These are phyloP conservation scores for Claviceps sorghi DNA, from an alignment of 2,329 filamentous ascomycete species.

Conservation along the genomic window DNA sequence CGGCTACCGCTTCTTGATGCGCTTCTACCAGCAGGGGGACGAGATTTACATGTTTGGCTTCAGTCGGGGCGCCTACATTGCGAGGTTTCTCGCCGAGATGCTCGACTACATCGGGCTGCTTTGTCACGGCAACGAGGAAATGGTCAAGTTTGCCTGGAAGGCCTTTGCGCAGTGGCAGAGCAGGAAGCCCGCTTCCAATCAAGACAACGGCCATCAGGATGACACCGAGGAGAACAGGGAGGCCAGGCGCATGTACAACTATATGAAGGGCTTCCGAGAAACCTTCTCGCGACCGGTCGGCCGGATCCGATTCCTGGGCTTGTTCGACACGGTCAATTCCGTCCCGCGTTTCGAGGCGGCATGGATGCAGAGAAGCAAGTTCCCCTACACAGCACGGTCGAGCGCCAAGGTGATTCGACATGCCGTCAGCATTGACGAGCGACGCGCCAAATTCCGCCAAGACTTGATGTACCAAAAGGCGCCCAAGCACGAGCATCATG, in stretches of 20 bases:
- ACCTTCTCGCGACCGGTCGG: conserved; percentile 65
- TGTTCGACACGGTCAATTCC: conserved; percentile 74
- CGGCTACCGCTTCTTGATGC: conserved; percentile 68
- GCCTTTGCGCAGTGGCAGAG: conserved; percentile 62
- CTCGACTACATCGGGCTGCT: conserved; percentile 68
- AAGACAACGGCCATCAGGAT: conserved; percentile 18
- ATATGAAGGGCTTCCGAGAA: conserved; percentile 67
- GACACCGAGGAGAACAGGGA: conserved; percentile 16
- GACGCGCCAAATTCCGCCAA: conserved; percentile 57
- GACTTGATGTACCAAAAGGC: conserved; percentile 47
- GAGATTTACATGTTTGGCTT: conserved; percentile 64
- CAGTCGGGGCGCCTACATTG: conserved; percentile 58
- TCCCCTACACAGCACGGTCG: conserved; percentile 50
- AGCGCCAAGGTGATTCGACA: conserved; percentile 50
- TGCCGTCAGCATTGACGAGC: conserved; percentile 56
- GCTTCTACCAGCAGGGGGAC: conserved; percentile 50
- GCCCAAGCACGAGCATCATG: conserved; percentile 7
- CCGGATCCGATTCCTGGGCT: conserved; percentile 59
- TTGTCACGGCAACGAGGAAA: conserved; percentile 70
- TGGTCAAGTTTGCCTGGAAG: conserved; percentile 75
- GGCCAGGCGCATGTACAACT: conserved; percentile 47
- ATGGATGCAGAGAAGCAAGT: conserved; percentile 68
- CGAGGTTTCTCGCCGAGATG: conserved; percentile 69
- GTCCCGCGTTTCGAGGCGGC: conserved; percentile 62
- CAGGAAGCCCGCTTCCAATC: conserved; percentile 31